Evolutionary conservation across 768 basidiomycete species (phyloP).

Genomic region (Lactarius trivialis): DNA sequence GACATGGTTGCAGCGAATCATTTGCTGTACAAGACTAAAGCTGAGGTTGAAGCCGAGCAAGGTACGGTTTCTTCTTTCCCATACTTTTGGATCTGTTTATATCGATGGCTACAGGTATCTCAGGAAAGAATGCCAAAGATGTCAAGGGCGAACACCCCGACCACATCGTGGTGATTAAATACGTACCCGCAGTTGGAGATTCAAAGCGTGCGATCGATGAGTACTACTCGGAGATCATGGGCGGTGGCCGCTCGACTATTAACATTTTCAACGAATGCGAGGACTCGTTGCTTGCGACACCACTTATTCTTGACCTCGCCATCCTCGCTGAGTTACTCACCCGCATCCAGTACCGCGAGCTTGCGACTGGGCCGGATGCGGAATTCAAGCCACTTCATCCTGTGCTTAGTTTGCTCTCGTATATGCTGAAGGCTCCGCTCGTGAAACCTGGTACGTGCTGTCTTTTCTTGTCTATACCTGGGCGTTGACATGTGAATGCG

Average conservation of each 20-base stretch:
- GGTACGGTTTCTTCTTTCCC: neutral
- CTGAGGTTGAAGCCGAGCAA: constrained; percentile 26
- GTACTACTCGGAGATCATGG: constrained; percentile 97
- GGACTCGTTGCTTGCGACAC: constrained; percentile 94
- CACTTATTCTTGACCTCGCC: constrained; percentile 88
- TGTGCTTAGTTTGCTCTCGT: constrained; percentile 86
- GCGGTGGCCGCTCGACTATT: constrained; percentile 89
- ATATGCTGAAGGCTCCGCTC: constrained; percentile 98
- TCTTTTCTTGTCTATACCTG: neutral
- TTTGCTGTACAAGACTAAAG: constrained; percentile 82
- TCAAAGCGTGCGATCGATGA: constrained; percentile 99
- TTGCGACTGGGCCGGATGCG: constrained; percentile 34
- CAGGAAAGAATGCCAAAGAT: constrained; percentile 41
- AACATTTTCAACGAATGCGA: constrained; percentile 99
- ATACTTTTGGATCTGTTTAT: neutral
- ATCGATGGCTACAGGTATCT: constrained; percentile 25
- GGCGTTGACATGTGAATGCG: neutral
- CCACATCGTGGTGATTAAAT: constrained; percentile 96
- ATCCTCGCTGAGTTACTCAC: constrained; percentile 93
- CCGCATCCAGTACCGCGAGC: constrained; percentile 81
- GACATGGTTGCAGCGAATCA: constrained; percentile 95
- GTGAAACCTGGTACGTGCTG: constrained; percentile 70
- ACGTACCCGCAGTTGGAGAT: constrained; percentile 93
- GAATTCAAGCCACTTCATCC: constrained; percentile 85
- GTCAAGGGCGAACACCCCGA: constrained; percentile 95